Conservation (phyloP, 176 grass and related monocot species). For the Aegilops speltoides region DNA sequence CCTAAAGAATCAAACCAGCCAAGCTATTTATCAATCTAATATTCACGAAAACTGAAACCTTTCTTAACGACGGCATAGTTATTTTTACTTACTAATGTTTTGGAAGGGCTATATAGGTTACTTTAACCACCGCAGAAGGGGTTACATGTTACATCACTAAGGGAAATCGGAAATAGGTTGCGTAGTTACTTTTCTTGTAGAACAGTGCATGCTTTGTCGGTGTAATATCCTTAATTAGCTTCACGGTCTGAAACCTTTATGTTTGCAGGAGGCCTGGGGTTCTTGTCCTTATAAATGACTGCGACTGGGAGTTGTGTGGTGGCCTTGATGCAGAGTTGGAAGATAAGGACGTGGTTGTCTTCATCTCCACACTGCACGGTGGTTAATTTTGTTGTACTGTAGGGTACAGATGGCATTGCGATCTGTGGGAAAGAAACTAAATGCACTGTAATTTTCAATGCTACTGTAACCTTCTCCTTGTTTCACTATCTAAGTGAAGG, state of each 20-base stretch:
- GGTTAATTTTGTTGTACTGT: constrained; percentile 50
- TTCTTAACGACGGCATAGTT: not conserved
- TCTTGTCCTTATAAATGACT: constrained; percentile 48
- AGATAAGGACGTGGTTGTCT: constrained; percentile 90
- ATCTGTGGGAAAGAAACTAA: constrained; percentile 5
- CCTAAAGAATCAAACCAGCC: not conserved
- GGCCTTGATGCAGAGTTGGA: constrained; percentile 73
- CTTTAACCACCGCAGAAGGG: not conserved
- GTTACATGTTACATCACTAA: not conserved
- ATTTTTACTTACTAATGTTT: not conserved
- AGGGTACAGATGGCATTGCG: not conserved
- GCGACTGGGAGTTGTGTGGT: constrained; percentile 81
- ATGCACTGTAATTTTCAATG: not conserved
- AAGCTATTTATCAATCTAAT: not conserved
- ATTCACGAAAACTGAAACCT: not conserved
- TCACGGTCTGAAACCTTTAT: not conserved
- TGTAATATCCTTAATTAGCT: not conserved
- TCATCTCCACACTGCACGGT: constrained; percentile 88
- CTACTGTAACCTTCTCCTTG: not conserved
- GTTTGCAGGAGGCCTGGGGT: constrained; percentile 75
- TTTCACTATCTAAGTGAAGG: not conserved
- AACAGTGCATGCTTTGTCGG: not conserved
- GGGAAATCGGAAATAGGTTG: not conserved
- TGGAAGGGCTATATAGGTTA: not conserved
- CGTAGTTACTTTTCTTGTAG: not conserved